Base-by-base conservation (phyloP, 176 grass and related monocot genomes). In the Puya raimondii region DNA sequence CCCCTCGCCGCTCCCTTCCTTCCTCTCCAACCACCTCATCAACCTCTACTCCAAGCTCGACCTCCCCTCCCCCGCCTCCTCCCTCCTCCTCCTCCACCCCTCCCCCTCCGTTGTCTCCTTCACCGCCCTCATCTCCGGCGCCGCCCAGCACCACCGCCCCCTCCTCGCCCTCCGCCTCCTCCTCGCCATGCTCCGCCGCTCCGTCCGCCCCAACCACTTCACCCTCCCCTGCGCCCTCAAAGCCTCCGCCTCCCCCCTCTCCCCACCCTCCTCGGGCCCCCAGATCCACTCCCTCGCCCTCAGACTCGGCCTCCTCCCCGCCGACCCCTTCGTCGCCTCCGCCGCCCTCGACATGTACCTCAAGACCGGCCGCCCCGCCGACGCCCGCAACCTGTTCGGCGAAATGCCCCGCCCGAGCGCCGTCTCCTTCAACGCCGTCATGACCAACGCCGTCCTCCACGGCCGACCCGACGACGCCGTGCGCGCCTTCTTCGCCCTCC, bases 11-110 rank as follows among this genome's bases (percentile, higher is more conserved):
- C n/a, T 88, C 42, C 85, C 82, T 1, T 84, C 77, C 18, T 96
- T 96, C 79, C 73, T 96, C 64, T 76, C 80, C 74, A 84, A 68
- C 15, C 87, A 91, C 87, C 80, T 91, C 69, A 74, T 88, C 91
- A 86, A 91, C 80, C 79, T 96, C 63, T 96, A 96, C 76, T 84
- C 91, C 64, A 91, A 96, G 64, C 88, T 96, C 74, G 82, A 91
- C 61, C 88, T 78, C 75, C 85, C 91, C 23, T 29, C 42, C 16
- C 61, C 88, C 10, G 87, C 91, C 16, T 52, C 73, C 29, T 23
- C 68, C 10, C 72, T 74, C 2, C 80, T 96, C 18, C 51, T 77
- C 64, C 53, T 82, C 21, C 85, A 96, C 71, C 85, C 88, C 11
- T 53, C 22, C 20, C 91, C 91, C n/a, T 88, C 71, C 59, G 91